A percentile compares a stretch with the other conserved stretches of the same genome.
phyloP scores from a whole-genome alignment of 2,329 filamentous ascomycete species.

The Epichloe gansuensis region DNA sequence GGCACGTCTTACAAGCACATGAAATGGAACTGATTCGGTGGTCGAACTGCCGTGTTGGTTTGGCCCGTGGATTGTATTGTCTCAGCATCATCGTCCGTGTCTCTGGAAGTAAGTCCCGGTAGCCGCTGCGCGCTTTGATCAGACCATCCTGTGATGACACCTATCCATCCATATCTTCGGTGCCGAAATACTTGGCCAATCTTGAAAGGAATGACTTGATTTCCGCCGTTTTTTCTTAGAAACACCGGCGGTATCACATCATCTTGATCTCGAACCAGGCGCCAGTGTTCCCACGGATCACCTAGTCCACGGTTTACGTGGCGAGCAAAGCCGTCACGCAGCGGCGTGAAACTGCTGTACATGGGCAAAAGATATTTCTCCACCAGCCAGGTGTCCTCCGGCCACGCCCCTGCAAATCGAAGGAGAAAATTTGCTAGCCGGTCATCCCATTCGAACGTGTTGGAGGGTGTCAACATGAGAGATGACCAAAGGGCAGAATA shows the following conservation, averaged over 20 bases:
- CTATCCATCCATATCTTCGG: constrained; percentile 65
- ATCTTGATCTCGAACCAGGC: constrained; percentile 33
- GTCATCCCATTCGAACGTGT: constrained; percentile 42
- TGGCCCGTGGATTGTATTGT: constrained; percentile 13
- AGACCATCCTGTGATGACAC: constrained; percentile 83
- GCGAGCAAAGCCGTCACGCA: constrained; percentile 16
- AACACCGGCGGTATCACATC: constrained; percentile 24
- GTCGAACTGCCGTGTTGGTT: constrained; percentile 9
- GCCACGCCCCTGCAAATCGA: constrained; percentile 24
- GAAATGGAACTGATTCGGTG: constrained; percentile 48
- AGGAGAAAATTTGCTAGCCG: constrained; percentile 52
- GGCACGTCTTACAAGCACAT: constrained; percentile 62
- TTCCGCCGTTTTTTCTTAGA: constrained; percentile 16
- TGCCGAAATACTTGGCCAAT: constrained; percentile 82
- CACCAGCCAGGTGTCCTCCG: constrained; percentile 61
- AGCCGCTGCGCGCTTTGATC: constrained; percentile 25
- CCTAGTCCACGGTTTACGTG: constrained; percentile 15
- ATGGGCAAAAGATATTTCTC: constrained; percentile 53
- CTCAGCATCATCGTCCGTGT: constrained; percentile 15
- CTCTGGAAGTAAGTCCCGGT: constrained; percentile 15
- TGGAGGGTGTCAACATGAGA: constrained; percentile 40
- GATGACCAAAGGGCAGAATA: constrained; percentile 67
- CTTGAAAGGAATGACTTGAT: constrained; percentile 34
- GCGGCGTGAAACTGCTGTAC: constrained; percentile 32
- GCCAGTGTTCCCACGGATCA: constrained; percentile 19